Evolutionary conservation across 306 rosid species (phyloP).

Genomic region (Medicago arabica): DNA sequence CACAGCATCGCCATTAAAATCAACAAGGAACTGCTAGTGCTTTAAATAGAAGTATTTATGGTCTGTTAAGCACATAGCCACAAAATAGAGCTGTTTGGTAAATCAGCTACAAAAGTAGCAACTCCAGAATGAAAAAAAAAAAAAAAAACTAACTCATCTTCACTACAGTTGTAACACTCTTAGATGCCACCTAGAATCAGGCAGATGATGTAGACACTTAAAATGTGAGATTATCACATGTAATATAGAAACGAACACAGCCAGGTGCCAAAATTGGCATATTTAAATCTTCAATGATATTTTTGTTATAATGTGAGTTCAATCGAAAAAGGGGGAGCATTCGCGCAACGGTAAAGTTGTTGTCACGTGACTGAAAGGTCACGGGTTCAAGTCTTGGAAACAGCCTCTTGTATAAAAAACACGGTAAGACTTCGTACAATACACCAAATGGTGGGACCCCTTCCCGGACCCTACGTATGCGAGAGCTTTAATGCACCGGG

Average conservation of each 20-base stretch:
- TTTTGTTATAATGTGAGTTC: neutral
- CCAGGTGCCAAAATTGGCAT: neutral
- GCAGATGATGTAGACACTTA: neutral
- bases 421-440: too few species aligned
- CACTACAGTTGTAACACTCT: neutral
- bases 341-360: too few species aligned
- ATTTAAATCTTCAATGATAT: neutral
- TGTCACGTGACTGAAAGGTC: too few species aligned
- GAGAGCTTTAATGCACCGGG: too few species aligned
- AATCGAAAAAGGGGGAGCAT: neutral
- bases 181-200: slow-evolving; percentile 4
- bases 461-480: too few species aligned
- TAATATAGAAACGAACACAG: neutral
- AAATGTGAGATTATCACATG: slow-evolving; percentile 13
- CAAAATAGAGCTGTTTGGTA: neutral
- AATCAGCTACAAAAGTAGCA: slow-evolving; percentile 10
- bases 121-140: neutral
- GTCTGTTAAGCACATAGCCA: neutral
- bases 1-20: neutral
- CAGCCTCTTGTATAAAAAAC: too few species aligned
- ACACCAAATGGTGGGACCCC: too few species aligned
- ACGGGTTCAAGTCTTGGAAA: too few species aligned
- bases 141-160: neutral
- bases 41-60: slow-evolving; percentile 6
- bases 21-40: neutral